Conservation (phyloP, 495 filamentous ascomycete genomes). For the Penicillium mononematosum region DNA sequence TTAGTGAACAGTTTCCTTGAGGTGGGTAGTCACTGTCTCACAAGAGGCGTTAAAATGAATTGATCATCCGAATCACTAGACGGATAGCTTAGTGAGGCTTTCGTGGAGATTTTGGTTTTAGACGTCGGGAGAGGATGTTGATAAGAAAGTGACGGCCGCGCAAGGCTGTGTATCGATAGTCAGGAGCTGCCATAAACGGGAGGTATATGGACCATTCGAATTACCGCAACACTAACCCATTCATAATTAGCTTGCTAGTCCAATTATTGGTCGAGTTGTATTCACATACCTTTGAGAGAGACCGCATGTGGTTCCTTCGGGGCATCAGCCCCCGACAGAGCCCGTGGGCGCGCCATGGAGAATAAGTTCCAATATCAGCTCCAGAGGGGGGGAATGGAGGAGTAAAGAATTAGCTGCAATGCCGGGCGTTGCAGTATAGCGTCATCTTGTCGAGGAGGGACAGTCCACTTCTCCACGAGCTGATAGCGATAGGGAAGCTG, state of each 20-base stretch:
- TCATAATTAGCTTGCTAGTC: conserved; percentile 6
- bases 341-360: conserved; percentile 45
- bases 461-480: conserved; percentile 12
- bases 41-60: conserved; percentile 62
- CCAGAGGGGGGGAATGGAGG: background rate
- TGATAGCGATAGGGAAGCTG: conserved; percentile 18
- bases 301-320: conserved; percentile 80
- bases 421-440: conserved; percentile 7
- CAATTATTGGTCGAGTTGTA: background rate
- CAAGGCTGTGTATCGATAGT: conserved; percentile 42
- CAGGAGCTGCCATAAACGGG: conserved; percentile 9
- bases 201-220: background rate
- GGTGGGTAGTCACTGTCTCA: conserved; percentile 26
- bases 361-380: background rate
- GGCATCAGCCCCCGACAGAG: conserved; percentile 52
- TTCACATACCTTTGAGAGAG: conserved; percentile 69
- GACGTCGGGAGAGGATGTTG: conserved; percentile 57
- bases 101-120: conserved; percentile 47
- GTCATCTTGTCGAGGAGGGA: conserved; percentile 3
- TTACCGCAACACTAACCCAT: conserved; percentile 45
- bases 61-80: conserved; percentile 44
- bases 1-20: conserved; percentile 1
- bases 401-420: background rate
- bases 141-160: conserved; percentile 55
- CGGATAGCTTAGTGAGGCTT: conserved; percentile 54